Evolutionary conservation across 2,329 filamentous ascomycete genomes (phyloP).

Genomic region (Diplodia mutila): DNA sequence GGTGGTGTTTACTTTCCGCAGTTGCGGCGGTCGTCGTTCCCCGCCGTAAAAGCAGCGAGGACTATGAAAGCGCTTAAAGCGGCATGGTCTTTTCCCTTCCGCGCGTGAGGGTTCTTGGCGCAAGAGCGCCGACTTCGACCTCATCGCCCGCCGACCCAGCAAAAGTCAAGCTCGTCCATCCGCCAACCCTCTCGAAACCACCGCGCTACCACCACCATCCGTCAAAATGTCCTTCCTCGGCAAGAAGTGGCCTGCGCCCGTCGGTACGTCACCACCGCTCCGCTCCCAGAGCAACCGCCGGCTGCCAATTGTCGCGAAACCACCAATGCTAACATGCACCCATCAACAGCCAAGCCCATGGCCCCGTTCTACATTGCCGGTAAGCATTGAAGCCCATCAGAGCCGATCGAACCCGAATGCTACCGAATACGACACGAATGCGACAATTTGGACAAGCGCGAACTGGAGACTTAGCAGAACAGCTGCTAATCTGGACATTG

Average conservation of each 20-base stretch:
- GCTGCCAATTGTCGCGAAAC: constrained; percentile 4
- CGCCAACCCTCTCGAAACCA: constrained; percentile 24
- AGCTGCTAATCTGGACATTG: constrained; percentile 19
- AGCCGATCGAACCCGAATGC: neutral
- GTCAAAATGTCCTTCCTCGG: constrained; percentile 52
- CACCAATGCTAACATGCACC: constrained; percentile 36
- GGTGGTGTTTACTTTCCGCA: constrained; percentile 21
- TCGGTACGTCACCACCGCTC: constrained; percentile 47
- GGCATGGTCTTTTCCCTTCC: constrained; percentile 21
- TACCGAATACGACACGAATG: neutral
- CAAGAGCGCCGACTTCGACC: constrained; percentile 33
- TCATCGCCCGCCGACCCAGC: constrained; percentile 34
- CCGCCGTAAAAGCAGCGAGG: constrained; percentile 17
- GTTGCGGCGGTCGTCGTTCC: neutral
- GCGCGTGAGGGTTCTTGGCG: constrained; percentile 9
- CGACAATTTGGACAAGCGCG: neutral
- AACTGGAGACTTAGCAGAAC: constrained; percentile 5
- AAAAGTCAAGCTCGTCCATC: constrained; percentile 26
- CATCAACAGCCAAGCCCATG: constrained; percentile 77
- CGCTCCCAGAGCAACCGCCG: neutral
- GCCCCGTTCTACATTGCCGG: constrained; percentile 92
- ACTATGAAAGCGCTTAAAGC: neutral
- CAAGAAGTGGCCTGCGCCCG: constrained; percentile 56
- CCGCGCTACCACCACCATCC: constrained; percentile 22
- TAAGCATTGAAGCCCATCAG: constrained; percentile 55